A percentile compares a stretch with the other conserved stretches of the same genome.
These are phyloP conservation scores for Seminavis robusta DNA, from an alignment of 108 stramenopile species.

Conservation along the genomic window DNA sequence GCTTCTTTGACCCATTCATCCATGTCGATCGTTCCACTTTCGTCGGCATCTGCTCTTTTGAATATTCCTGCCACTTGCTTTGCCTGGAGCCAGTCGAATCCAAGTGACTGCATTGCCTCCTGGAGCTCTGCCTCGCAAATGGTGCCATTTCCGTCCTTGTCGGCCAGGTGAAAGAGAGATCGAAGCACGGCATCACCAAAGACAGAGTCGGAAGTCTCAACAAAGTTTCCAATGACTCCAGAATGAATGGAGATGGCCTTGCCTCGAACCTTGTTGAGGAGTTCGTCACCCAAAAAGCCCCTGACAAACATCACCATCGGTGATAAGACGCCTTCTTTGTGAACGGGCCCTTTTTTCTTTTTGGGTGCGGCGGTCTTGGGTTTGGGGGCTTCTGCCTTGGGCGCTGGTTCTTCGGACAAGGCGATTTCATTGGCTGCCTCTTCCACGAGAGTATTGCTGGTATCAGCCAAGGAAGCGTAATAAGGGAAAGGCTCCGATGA, in stretches of 20 bases:
- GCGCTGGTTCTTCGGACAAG: too few relatives aligned
- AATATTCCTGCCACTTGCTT: constrained; percentile 74
- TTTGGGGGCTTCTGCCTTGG: too few relatives aligned
- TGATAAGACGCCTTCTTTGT: constrained; percentile 65
- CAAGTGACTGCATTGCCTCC: constrained; percentile 39
- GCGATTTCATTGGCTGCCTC: too few relatives aligned
- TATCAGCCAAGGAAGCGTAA: too few relatives aligned
- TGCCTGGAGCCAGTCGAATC: constrained; percentile 68
- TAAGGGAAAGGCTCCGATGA: too few relatives aligned
- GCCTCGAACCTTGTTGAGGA: constrained; percentile 70
- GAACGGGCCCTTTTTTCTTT: too few relatives aligned
- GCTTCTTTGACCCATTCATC: constrained; percentile 74
- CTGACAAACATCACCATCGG: constrained; percentile 62
- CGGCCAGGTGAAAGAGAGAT: constrained; percentile 51
- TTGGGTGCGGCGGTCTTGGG: constrained; percentile 10
- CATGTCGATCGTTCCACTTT: constrained; percentile 54
- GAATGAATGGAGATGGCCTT: constrained; percentile 71
- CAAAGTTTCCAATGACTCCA: constrained; percentile 69
- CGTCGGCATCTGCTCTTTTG: constrained; percentile 62
- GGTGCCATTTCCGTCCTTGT: constrained; percentile 54
- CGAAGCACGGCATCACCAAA: constrained; percentile 55
- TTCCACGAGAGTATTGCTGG: too few relatives aligned
- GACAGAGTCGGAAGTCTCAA: constrained; percentile 59
- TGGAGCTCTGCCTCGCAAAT: constrained; percentile 60
- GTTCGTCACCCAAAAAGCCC: constrained; percentile 53